Base-by-base conservation (phyloP, 306 rosid species). In the Quercus alba region DNA sequence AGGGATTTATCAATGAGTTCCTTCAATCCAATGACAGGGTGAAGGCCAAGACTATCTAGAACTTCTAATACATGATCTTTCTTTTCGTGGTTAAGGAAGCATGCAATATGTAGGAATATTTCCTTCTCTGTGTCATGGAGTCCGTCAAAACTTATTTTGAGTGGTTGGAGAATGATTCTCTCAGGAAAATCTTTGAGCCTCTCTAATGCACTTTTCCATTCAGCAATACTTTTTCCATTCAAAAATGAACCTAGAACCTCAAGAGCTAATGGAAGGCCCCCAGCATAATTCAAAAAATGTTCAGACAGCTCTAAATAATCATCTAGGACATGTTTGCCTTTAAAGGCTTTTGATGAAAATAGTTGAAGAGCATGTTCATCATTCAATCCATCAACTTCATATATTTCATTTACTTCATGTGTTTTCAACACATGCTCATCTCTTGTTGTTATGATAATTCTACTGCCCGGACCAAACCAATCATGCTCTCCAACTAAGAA, bases 241-340 rank as follows among this genome's bases (percentile, higher is more conserved):
- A 70, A 31, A 0, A 19, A 11, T 0, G 54, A 70, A 6, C 74
- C 74, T 0, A 70, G 19, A 2, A 44, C 12, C 21, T 70, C 56
- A 23, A 70, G 13, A 8, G 28, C 55, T 5, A 70, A 17, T 0
- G 74, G 31, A 6, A 1, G 74, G 2, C 52, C 5, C 0, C 0
- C 0, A 1, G 25, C 14, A 9, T 35, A 5, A 0, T 4, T 13
- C 0, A 19, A 3, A 18, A 38, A 21, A 2, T 2, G 0, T 0
- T 9, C 0, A 1, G 15, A 0, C 1, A 46, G 0, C 4, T 0
- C 1, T 11, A 2, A 2, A 12, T 46, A 46, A 11, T 3, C 52
- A 2, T 10, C 0, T 2, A 0, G 15, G 52, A 46, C 15, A 46
- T 0, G 52, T 0, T 11, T 0, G 25, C 25, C 25, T 11, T 0